phyloP scores from a whole-genome alignment of 2,329 filamentous ascomycete species.

The Paracorniculantispora psalliotae region DNA sequence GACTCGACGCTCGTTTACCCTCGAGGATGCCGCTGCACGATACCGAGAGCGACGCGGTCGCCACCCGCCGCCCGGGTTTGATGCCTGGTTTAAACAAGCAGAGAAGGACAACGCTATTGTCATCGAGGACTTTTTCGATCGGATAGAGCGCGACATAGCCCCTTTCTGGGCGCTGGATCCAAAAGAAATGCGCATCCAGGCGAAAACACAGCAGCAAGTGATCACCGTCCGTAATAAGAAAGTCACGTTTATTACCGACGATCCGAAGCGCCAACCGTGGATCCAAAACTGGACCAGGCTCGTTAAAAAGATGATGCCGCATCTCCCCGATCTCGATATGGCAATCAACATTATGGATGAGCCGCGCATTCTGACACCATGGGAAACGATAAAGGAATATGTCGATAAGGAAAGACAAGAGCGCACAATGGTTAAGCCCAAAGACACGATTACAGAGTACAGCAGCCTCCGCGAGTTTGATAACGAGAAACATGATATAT shows the following conservation, averaged over 20 bases:
- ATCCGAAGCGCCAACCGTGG: not conserved
- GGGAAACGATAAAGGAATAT: slow-evolving; percentile 41
- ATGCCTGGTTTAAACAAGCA: slow-evolving; percentile 48
- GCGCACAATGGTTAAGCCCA: slow-evolving; percentile 36
- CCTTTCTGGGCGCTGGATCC: slow-evolving; percentile 47
- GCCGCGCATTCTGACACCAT: slow-evolving; percentile 47
- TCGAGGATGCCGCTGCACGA: slow-evolving; percentile 42
- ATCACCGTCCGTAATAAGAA: not conserved
- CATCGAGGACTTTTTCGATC: slow-evolving; percentile 52
- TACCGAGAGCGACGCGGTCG: slow-evolving; percentile 47
- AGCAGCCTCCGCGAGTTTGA: slow-evolving; percentile 28
- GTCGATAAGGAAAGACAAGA: not conserved
- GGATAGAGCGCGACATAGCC: slow-evolving; percentile 49
- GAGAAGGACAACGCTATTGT: slow-evolving; percentile 41
- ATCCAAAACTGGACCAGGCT: slow-evolving; percentile 9
- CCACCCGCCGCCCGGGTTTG: slow-evolving; percentile 51
- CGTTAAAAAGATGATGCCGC: slow-evolving; percentile 21
- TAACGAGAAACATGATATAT: slow-evolving; percentile 14
- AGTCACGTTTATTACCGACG: not conserved
- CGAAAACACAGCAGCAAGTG: slow-evolving; percentile 26
- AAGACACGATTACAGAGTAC: slow-evolving; percentile 35
- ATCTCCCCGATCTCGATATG: slow-evolving; percentile 50
- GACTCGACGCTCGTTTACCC: slow-evolving; percentile 34
- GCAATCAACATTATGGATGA: slow-evolving; percentile 49
- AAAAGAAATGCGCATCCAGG: slow-evolving; percentile 26